Evolutionary conservation across 495 filamentous ascomycete species (phyloP).

Genomic region (Xylaria grammica): DNA sequence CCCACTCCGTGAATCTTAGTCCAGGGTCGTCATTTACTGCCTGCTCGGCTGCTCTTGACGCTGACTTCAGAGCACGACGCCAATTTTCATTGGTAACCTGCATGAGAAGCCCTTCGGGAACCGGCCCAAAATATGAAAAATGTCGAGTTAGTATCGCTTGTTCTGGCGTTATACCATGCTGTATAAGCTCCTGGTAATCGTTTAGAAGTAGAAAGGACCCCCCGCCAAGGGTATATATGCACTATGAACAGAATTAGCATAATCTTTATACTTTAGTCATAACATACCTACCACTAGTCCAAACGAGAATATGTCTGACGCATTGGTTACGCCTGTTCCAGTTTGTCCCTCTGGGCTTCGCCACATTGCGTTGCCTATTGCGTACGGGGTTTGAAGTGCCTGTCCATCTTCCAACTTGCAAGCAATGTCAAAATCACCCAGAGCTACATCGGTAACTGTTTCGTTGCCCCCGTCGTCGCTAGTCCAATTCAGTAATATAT

Average conservation of each 20-base stretch:
- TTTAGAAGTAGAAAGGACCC: constrained; percentile 34
- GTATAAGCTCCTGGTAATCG: constrained; percentile 37
- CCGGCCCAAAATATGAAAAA: constrained; percentile 38
- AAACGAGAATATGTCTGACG: constrained; percentile 39
- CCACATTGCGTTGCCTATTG: constrained; percentile 43
- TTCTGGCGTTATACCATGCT: constrained; percentile 36
- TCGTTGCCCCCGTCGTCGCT: constrained; percentile 35
- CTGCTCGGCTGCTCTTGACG: constrained; percentile 33
- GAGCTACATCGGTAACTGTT: constrained; percentile 35
- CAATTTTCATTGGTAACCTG: constrained; percentile 36
- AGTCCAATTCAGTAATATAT: constrained; percentile 42
- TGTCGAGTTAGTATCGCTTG: constrained; percentile 39
- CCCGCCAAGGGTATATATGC: constrained; percentile 39
- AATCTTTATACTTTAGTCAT: constrained; percentile 22
- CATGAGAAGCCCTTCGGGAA: constrained; percentile 37
- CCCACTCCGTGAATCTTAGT: constrained; percentile 30
- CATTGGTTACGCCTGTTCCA: constrained; percentile 33
- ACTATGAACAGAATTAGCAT: constrained; percentile 37
- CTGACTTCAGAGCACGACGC: constrained; percentile 32
- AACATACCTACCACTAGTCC: constrained; percentile 39
- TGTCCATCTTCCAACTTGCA: constrained; percentile 36
- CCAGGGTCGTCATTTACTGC: constrained; percentile 30
- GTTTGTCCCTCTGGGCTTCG: constrained; percentile 42
- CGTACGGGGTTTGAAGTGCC: constrained; percentile 33
- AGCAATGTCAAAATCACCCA: constrained; percentile 43